phyloP scores from a whole-genome alignment of 257 asterid genomes.

The Gardenia jasminoides region DNA sequence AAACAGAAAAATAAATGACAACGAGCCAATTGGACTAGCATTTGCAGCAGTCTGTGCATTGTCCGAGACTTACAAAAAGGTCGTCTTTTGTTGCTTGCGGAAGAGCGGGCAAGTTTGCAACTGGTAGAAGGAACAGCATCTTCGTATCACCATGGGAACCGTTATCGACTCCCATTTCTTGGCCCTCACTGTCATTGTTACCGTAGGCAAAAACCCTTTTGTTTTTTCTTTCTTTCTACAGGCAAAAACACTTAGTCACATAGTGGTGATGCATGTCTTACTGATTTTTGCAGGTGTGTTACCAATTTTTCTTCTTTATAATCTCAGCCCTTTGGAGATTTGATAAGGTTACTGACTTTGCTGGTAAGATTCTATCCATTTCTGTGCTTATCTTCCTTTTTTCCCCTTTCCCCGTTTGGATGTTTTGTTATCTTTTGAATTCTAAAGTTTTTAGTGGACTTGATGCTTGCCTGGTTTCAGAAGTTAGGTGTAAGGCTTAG shows the following conservation, averaged over 20 bases:
- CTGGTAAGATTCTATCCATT: slow-evolving; percentile 44
- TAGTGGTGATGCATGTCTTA: slow-evolving; percentile 4
- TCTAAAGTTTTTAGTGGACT: not conserved
- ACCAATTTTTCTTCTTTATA: slow-evolving; percentile 74
- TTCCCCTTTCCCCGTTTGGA: not conserved
- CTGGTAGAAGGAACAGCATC: not conserved
- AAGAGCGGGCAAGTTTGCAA: too few species aligned
- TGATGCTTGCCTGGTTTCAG: not conserved
- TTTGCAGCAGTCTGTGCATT: not conserved
- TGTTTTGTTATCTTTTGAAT: not conserved
- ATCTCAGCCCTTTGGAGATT: slow-evolving; percentile 82
- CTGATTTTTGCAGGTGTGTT: slow-evolving; percentile 63
- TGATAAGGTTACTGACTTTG: slow-evolving; percentile 97
- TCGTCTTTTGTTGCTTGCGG: not conserved
- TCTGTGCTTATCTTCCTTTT: not conserved
- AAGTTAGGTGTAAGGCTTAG: not conserved
- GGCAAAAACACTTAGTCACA: not conserved
- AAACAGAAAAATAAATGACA: not conserved
- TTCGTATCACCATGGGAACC: slow-evolving; percentile 48
- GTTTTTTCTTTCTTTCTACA: not conserved
- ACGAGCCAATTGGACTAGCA: not conserved
- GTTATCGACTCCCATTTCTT: slow-evolving; percentile 81
- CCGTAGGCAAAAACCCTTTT: slow-evolving; percentile 39
- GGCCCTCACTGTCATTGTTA: slow-evolving; percentile 91
- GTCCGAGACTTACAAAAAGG: not conserved